These are phyloP conservation scores for Dioszegia crocea DNA, from an alignment of 768 basidiomycete genomes.

Conservation along the genomic window DNA sequence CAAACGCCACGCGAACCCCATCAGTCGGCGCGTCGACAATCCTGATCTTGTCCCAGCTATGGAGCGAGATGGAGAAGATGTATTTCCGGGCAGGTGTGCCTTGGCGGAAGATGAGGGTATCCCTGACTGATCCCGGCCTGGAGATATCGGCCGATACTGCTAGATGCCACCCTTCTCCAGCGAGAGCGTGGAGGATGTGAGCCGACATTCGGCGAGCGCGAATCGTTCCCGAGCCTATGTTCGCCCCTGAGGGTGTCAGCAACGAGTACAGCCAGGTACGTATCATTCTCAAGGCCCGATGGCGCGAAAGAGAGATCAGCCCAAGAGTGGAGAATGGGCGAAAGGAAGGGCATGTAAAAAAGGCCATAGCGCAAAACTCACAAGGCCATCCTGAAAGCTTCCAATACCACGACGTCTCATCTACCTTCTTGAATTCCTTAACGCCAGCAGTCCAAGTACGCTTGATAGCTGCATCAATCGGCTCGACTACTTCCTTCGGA, in stretches of 20 bases:
- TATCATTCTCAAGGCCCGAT: no score
- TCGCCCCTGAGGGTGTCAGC: constrained; percentile 31
- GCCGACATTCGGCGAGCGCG: constrained; percentile 29
- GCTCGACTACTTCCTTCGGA: constrained; percentile 10
- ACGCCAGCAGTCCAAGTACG: constrained; percentile 30
- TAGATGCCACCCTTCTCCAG: constrained; percentile 36
- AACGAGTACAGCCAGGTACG: no score
- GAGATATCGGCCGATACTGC: constrained; percentile 30
- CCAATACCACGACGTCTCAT: constrained; percentile 46
- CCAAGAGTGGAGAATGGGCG: background rate
- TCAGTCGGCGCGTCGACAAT: constrained; percentile 38
- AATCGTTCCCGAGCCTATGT: constrained; percentile 29
- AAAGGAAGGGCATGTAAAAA: background rate
- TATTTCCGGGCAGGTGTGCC: constrained; percentile 24
- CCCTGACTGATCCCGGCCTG: constrained; percentile 38
- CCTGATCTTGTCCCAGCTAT: constrained; percentile 42
- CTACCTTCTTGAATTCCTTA: constrained; percentile 11
- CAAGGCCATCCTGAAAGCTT: constrained; percentile 50
- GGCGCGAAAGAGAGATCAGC: no score
- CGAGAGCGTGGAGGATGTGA: constrained; percentile 31
- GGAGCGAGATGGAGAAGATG: constrained; percentile 40
- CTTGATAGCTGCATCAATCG: constrained; percentile 26
- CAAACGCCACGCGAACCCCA: constrained; percentile 24
- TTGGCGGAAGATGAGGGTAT: constrained; percentile 34
- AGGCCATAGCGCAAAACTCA: constrained; percentile 23